Conservation (phyloP, 2,329 filamentous ascomycete genomes). For the Ophiognomonia clavigignenti-juglandacearum region DNA sequence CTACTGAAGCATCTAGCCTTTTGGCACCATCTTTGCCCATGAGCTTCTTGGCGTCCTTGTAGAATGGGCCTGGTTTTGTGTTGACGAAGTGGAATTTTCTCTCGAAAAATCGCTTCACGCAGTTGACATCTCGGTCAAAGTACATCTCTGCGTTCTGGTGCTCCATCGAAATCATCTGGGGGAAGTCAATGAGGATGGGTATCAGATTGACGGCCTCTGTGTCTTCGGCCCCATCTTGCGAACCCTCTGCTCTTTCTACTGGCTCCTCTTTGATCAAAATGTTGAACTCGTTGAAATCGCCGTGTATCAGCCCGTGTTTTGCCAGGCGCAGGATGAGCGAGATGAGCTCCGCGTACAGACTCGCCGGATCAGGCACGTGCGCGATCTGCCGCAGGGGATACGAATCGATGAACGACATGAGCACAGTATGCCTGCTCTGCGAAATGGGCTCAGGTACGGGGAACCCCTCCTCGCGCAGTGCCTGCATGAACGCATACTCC, state of each 20-base stretch:
- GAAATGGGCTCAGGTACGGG: conserved; percentile 82
- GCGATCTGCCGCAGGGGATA: conserved; percentile 88
- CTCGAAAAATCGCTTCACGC: conserved; percentile 91
- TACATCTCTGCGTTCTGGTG: conserved; percentile 94
- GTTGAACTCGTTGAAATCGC: conserved; percentile 99
- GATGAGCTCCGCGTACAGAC: conserved; percentile 89
- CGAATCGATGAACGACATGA: conserved; percentile 92
- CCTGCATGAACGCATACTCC: conserved; percentile 92
- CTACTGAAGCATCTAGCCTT: conserved; percentile 80
- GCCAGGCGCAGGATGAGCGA: conserved; percentile 79
- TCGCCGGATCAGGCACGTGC: conserved; percentile 73
- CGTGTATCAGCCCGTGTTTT: conserved; percentile 85
- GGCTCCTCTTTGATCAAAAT: conserved; percentile 81
- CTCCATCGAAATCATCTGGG: conserved; percentile 95
- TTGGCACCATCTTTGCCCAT: conserved; percentile 60
- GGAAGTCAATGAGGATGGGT: conserved; percentile 93
- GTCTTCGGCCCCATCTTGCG: conserved; percentile 32
- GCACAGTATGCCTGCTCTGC: conserved; percentile 90
- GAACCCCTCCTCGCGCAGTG: conserved; percentile 77
- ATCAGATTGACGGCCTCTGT: conserved; percentile 47
- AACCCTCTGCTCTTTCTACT: conserved; percentile 28
- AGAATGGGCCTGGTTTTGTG: conserved; percentile 79
- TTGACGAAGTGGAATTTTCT: conserved; percentile 83
- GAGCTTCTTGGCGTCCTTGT: conserved; percentile 74
- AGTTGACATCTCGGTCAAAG: conserved; percentile 92